Evolutionary conservation across 129 eudicot genomes (phyloP).

Genomic region (Lactuca sativa): DNA sequence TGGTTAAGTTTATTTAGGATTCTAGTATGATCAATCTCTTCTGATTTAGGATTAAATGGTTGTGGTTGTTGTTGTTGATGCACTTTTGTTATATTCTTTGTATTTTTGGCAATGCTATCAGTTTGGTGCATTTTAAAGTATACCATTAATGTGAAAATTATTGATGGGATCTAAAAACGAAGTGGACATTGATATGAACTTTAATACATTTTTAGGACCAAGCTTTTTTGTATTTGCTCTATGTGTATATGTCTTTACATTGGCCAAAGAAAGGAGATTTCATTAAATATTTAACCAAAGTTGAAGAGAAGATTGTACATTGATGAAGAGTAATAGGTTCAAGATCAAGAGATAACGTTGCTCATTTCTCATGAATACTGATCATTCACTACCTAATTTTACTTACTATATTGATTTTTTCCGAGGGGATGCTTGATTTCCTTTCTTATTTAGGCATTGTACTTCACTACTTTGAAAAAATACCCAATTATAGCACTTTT

Average conservation of each 20-base stretch:
- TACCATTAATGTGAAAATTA: not conserved
- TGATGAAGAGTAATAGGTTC: not conserved
- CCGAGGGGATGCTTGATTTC: too few species aligned
- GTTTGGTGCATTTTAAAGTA: not conserved
- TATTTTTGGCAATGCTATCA: not conserved
- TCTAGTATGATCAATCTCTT: not conserved
- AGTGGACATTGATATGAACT: not conserved
- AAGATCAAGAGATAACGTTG: not conserved
- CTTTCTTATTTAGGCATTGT: not conserved
- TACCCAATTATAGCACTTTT: not conserved
- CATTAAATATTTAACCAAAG: not conserved
- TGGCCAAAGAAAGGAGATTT: not conserved
- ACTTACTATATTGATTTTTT: too few species aligned
- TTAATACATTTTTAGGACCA: not conserved
- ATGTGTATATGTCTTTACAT: not conserved
- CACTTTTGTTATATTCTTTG: not conserved
- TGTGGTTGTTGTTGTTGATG: conserved; percentile 3
- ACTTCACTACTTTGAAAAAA: not conserved
- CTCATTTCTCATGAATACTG: too few species aligned
- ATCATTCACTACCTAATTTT: too few species aligned
- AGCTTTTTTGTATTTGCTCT: not conserved
- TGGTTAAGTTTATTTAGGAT: conserved; percentile 1
- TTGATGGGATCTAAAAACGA: not conserved
- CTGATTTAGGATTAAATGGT: not conserved
- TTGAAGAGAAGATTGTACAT: conserved; percentile 1